Percentiles rank a stretch among this genome's conserved stretches.
These are phyloP conservation scores for Margaritispora aquatica DNA, from an alignment of 495 filamentous ascomycete species.

Conservation along the genomic window DNA sequence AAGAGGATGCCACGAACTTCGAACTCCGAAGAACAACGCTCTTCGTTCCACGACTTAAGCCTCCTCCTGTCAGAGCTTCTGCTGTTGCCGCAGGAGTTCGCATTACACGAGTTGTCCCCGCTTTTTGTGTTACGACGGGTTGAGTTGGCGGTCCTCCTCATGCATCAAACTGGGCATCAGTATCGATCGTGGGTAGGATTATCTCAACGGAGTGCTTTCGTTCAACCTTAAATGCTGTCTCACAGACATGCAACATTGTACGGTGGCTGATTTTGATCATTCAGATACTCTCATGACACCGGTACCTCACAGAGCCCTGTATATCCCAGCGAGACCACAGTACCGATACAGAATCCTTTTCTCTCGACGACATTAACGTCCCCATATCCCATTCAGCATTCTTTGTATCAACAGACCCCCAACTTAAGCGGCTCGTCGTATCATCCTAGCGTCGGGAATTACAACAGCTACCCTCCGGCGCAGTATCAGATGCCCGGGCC, in stretches of 20 bases:
- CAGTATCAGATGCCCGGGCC: constrained; percentile 19
- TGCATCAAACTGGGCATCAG: constrained; percentile 16
- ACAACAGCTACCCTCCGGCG: constrained; percentile 17
- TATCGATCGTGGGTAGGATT: neutral
- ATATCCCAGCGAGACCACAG: constrained; percentile 19
- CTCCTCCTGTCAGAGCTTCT: constrained; percentile 16
- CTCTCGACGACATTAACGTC: constrained; percentile 14
- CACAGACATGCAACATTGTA: constrained; percentile 9
- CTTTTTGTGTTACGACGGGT: constrained; percentile 12
- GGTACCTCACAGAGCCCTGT: constrained; percentile 23
- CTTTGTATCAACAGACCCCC: constrained; percentile 6
- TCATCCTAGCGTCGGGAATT: constrained; percentile 9
- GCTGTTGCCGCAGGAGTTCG: constrained; percentile 5
- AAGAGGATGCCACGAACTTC: constrained; percentile 17
- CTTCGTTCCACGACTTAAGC: constrained; percentile 20
- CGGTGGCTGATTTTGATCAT: constrained; percentile 21
- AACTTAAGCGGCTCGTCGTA: constrained; percentile 19
- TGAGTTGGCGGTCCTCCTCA: constrained; percentile 22
- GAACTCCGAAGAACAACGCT: constrained; percentile 4
- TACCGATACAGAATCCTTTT: constrained; percentile 11
- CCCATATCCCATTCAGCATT: constrained; percentile 8
- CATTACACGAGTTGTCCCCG: constrained; percentile 21
- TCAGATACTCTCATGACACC: constrained; percentile 20
- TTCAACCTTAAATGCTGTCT: constrained; percentile 22
- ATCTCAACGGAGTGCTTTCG: neutral